Conservation (phyloP, 2,329 filamentous ascomycete species). For the Apiospora kogelbergensis region DNA sequence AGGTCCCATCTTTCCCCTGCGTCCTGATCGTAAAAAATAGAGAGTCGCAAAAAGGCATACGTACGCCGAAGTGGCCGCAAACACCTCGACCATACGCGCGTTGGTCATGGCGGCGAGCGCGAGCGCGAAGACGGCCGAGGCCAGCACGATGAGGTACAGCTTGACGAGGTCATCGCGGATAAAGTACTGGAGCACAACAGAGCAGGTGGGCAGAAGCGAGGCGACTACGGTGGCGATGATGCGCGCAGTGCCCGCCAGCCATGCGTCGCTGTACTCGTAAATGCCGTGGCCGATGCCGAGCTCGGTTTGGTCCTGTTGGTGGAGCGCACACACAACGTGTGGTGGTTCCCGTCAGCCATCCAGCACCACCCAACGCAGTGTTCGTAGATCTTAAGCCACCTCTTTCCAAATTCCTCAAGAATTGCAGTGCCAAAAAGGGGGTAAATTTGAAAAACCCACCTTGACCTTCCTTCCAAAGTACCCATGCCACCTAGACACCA, state of each 20-base stretch:
- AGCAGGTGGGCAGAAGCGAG: slow-evolving; percentile 15
- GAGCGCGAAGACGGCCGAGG: slow-evolving; percentile 15
- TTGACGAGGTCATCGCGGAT: slow-evolving; percentile 3
- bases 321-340: too few species aligned
- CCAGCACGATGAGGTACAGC: slow-evolving; percentile 12
- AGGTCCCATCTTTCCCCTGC: too few species aligned
- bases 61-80: slow-evolving; percentile 18
- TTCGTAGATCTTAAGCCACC: background rate
- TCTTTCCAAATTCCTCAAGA: background rate
- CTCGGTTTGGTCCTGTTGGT: background rate
- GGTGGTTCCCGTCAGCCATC: too few species aligned
- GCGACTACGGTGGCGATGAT: slow-evolving; percentile 15
- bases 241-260: background rate
- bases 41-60: background rate
- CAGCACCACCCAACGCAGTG: too few species aligned
- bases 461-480: slow-evolving; percentile 13
- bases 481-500: slow-evolving; percentile 12
- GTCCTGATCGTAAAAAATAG: too few species aligned
- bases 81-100: slow-evolving; percentile 15
- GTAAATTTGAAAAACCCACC: background rate
- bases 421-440: too few species aligned
- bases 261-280: slow-evolving; percentile 12
- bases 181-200: slow-evolving; percentile 14
- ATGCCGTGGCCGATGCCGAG: slow-evolving; percentile 10
- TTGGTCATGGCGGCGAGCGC: slow-evolving; percentile 17